A percentile compares a stretch with the other conserved stretches of the same genome.
phyloP scores from a whole-genome alignment of 768 basidiomycete genomes.

The Agrocybe pediades region DNA sequence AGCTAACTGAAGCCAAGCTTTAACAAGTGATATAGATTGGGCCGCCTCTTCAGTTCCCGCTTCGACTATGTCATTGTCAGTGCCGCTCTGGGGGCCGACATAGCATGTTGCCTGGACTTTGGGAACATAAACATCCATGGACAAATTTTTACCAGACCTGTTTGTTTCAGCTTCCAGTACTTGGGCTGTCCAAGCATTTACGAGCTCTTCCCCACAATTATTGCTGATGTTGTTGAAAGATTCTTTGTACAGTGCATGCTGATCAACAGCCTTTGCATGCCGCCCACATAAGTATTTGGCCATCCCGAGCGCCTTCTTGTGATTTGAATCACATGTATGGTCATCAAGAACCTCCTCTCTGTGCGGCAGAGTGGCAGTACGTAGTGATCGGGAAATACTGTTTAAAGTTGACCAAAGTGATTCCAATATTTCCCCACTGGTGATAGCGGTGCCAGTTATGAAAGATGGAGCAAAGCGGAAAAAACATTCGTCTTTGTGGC shows the following conservation, averaged over 20 bases:
- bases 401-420: no score
- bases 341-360: slow-evolving; percentile 22
- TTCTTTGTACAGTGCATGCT: not conserved
- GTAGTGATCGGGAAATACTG: not conserved
- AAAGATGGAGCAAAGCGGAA: no score
- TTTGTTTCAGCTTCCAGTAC: not conserved
- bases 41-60: no score
- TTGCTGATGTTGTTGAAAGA: not conserved
- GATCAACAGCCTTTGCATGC: not conserved
- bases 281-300: not conserved
- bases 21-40: no score
- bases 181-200: not conserved
- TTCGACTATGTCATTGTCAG: no score
- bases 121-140: not conserved
- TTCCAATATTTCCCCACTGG: no score
- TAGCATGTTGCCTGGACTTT: no score
- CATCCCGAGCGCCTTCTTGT: not conserved
- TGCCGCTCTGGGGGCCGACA: no score
- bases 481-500: no score
- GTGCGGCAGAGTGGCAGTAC: slow-evolving; percentile 11
- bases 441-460: no score
- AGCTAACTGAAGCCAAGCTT: no score
- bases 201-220: not conserved
- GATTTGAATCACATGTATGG: slow-evolving; percentile 16
- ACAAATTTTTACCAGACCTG: not conserved